These are phyloP conservation scores for Aspergillus sergii DNA, from an alignment of 2,329 filamentous ascomycete genomes.

Conservation along the genomic window DNA sequence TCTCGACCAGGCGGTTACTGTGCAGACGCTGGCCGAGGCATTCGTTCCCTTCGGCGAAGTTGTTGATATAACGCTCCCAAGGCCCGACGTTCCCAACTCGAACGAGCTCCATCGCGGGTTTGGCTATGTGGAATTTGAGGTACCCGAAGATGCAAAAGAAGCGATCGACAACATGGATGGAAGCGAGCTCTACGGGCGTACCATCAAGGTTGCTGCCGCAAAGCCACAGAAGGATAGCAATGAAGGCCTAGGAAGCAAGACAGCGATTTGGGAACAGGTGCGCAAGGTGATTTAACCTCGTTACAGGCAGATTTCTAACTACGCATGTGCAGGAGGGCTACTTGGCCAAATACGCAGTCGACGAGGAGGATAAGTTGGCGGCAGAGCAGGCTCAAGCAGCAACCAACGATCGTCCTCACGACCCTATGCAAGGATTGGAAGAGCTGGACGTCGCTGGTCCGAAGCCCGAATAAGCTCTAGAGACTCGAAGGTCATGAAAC, in stretches of 20 bases:
- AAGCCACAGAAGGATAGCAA: slow-evolving; percentile 88
- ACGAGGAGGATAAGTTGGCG: slow-evolving; percentile 72
- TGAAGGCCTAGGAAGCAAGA: slow-evolving; percentile 88
- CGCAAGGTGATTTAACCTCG: slow-evolving; percentile 28
- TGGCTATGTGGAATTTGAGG: slow-evolving; percentile 93
- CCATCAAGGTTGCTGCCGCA: slow-evolving; percentile 88
- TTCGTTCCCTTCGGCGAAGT: slow-evolving; percentile 98
- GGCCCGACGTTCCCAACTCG: slow-evolving; percentile 78
- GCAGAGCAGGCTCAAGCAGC: slow-evolving; percentile 57
- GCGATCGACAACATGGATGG: slow-evolving; percentile 99
- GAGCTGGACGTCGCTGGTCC: slow-evolving; percentile 93
- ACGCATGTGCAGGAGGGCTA: slow-evolving; percentile 75
- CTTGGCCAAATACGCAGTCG: slow-evolving; percentile 83
- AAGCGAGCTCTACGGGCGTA: slow-evolving; percentile 87
- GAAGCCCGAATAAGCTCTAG: slow-evolving; percentile 64
- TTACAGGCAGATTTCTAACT: slow-evolving; percentile 20
- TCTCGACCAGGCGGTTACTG: slow-evolving; percentile 76
- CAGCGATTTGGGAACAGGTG: slow-evolving; percentile 96
- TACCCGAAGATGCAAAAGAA: slow-evolving; percentile 81
- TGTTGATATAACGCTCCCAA: slow-evolving; percentile 84
- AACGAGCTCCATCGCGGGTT: slow-evolving; percentile 85
- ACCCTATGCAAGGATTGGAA: slow-evolving; percentile 96
- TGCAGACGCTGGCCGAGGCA: slow-evolving; percentile 77
- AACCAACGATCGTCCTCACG: slow-evolving; percentile 61
- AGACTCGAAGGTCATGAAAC: slow-evolving; percentile 23